Evolutionary conservation across 148 eudicot genomes (phyloP).

Genomic region (Vaccinium corymbosum): DNA sequence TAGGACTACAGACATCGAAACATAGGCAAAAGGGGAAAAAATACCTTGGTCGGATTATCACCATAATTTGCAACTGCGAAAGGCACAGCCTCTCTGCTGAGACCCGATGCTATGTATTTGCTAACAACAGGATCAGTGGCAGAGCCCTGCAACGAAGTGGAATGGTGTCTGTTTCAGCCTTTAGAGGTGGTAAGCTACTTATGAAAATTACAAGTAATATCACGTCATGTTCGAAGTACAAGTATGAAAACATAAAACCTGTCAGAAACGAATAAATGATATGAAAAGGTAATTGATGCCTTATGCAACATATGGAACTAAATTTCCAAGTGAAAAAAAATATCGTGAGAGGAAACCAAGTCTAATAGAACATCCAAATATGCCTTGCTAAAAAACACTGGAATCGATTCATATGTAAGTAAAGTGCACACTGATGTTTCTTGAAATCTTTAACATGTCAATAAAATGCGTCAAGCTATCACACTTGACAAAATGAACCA

Average conservation of each 20-base stretch:
- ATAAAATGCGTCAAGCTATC: not conserved
- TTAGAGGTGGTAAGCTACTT: not conserved
- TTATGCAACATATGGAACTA: not conserved
- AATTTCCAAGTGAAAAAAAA: not conserved
- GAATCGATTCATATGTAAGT: not conserved
- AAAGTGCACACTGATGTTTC: not conserved
- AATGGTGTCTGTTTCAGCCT: not conserved
- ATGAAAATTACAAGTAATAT: not conserved
- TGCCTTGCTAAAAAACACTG: not conserved
- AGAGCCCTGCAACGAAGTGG: conserved; percentile 49
- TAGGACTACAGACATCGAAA: not conserved
- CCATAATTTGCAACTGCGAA: conserved; percentile 84
- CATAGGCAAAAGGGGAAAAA: not conserved
- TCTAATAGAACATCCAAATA: not conserved
- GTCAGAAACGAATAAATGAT: not conserved
- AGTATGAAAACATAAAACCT: too few relatives aligned
- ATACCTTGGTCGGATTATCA: conserved; percentile 85
- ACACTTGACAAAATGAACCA: not conserved
- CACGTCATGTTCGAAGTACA: not conserved
- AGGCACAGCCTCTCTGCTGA: conserved; percentile 83
- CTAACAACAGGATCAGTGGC: conserved; percentile 68
- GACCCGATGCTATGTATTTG: conserved; percentile 82
- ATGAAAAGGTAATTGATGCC: not conserved
- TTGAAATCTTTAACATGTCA: not conserved
- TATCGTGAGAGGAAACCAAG: not conserved